Evolutionary conservation across 2,329 filamentous ascomycete genomes (phyloP).

Genomic region (Raffaelea albimanens): DNA sequence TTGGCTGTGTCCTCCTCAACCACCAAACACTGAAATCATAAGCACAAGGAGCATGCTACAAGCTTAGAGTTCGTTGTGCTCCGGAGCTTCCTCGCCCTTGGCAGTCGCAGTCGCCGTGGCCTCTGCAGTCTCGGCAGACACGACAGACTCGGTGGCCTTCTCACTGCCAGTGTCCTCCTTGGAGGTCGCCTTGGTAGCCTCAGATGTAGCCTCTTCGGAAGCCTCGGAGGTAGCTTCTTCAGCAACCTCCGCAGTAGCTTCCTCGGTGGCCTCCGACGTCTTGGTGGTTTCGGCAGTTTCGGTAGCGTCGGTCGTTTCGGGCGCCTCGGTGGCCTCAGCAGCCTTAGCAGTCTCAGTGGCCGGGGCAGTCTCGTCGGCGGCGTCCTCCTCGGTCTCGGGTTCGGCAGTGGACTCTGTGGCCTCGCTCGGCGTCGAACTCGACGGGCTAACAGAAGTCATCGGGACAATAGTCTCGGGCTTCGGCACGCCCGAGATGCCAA

Average conservation of each 20-base stretch:
- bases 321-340: background rate
- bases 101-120: conserved; percentile 33
- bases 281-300: conserved; percentile 30
- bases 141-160: conserved; percentile 20
- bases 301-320: conserved; percentile 12
- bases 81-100: conserved; percentile 45
- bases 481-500: conserved; percentile 69
- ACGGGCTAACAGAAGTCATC: conserved; percentile 25
- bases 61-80: conserved; percentile 49
- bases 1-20: too few species aligned
- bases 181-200: too few species aligned
- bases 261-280: conserved; percentile 29
- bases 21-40: too few species aligned
- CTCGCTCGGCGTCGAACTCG: conserved; percentile 16
- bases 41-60: too few species aligned
- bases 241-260: conserved; percentile 43
- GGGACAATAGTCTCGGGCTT: conserved; percentile 36
- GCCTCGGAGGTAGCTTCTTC: too few species aligned
- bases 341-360: conserved; percentile 32
- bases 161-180: conserved; percentile 35
- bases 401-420: conserved; percentile 20
- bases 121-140: conserved; percentile 21
- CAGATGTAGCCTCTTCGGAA: too few species aligned
- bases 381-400: conserved; percentile 30
- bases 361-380: conserved; percentile 37